These are phyloP conservation scores for Podila horticola DNA, from an alignment of 192 early-diverging fungal species.

Conservation along the genomic window DNA sequence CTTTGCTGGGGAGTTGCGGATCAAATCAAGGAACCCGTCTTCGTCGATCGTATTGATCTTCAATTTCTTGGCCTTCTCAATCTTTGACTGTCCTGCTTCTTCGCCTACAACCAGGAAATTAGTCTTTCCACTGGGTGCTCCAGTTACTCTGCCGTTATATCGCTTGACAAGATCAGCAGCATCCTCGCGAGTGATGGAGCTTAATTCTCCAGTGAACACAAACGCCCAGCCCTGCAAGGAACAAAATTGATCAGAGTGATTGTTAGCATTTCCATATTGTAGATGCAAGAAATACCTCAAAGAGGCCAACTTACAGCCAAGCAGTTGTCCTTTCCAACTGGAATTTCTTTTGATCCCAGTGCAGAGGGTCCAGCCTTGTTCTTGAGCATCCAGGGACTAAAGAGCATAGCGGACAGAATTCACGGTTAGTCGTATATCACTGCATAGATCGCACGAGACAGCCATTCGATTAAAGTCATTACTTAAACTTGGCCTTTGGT, in stretches of 20 bases:
- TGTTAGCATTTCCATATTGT: too few species aligned
- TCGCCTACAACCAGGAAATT: slow-evolving; percentile 87
- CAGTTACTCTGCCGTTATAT: slow-evolving; percentile 80
- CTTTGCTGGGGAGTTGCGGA: slow-evolving; percentile 65
- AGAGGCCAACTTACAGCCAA: slow-evolving; percentile 42
- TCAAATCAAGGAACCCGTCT: slow-evolving; percentile 84
- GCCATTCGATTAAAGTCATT: not conserved
- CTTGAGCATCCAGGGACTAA: slow-evolving; percentile 37
- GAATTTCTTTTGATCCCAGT: slow-evolving; percentile 75
- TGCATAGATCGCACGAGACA: not conserved
- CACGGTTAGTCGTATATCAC: too few species aligned
- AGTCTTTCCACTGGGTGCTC: slow-evolving; percentile 82
- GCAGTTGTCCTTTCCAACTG: slow-evolving; percentile 79
- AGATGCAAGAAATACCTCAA: too few species aligned
- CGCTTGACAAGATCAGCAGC: slow-evolving; percentile 86
- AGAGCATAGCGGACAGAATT: too few species aligned
- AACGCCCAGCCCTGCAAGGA: slow-evolving; percentile 73
- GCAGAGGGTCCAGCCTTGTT: slow-evolving; percentile 63
- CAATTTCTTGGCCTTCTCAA: slow-evolving; percentile 77
- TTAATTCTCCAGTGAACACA: slow-evolving; percentile 94
- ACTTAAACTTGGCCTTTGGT: slow-evolving; percentile 46
- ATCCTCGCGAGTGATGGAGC: slow-evolving; percentile 78
- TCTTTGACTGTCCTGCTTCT: slow-evolving; percentile 87
- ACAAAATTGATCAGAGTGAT: too few species aligned
- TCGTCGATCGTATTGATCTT: slow-evolving; percentile 82